Conservation (phyloP, 352 stramenopile species). For the Phytophthora idaei region DNA sequence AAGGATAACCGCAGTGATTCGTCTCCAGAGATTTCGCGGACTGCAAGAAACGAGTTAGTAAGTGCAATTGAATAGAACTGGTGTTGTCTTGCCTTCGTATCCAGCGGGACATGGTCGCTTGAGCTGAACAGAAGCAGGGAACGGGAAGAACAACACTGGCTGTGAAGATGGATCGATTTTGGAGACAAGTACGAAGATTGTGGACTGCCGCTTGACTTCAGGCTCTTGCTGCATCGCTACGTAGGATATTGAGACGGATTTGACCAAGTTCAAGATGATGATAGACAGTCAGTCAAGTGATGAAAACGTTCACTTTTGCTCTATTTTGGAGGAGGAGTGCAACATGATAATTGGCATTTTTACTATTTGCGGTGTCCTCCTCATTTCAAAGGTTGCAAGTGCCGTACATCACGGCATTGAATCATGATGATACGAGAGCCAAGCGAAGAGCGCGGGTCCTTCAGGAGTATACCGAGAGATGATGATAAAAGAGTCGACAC, state of each 20-base stretch:
- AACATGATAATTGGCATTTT: conserved; percentile 7
- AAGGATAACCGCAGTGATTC: conserved; percentile 49
- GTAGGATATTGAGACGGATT: neutral
- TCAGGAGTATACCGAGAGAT: conserved; percentile 12
- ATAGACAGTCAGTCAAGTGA: conserved; percentile 3
- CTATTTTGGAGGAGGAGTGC: conserved; percentile 14
- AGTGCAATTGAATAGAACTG: no score
- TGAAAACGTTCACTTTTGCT: neutral
- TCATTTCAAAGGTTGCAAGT: conserved; percentile 7
- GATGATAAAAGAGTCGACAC: conserved; percentile 10
- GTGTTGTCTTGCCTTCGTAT: conserved; percentile 53
- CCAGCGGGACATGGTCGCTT: conserved; percentile 52
- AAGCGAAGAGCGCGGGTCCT: conserved; percentile 11
- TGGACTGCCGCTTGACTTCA: conserved; percentile 26
- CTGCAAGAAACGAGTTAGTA: conserved; percentile 25
- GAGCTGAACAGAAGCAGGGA: conserved; percentile 47
- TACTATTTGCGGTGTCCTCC: conserved; percentile 31
- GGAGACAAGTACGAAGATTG: conserved; percentile 63
- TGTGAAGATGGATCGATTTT: conserved; percentile 39
- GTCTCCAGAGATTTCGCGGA: conserved; percentile 34
- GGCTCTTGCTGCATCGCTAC: conserved; percentile 25
- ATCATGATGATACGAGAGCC: conserved; percentile 27
- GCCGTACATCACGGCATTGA: conserved; percentile 9
- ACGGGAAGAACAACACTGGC: conserved; percentile 70
- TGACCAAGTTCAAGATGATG: neutral